Base-by-base conservation (phyloP, 1,284 basidiomycete species). In the Laetiporus sulphureus region DNA sequence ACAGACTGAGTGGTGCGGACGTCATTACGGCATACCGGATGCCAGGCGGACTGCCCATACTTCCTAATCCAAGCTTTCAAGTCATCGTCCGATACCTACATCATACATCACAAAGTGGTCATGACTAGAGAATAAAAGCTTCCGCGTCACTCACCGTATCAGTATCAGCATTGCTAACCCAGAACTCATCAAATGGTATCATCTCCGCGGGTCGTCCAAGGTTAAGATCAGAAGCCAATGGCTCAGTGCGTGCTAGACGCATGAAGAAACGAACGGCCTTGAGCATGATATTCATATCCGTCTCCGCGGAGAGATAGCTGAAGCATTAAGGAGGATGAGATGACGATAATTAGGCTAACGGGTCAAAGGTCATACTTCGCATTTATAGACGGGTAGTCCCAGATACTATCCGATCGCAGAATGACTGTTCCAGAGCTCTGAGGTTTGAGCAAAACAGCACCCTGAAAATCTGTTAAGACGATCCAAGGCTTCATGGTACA, bases 371-470 rank as follows among this genome's bases (percentile, higher is more conserved):
- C 61, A 21, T 54, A 60, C 57, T 64, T 62, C 22, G 67, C 62
- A 41, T 71, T 62, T 40, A 73, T 68, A 12, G 60, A 23, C 0
- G 71, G 67, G 5, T 59, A 48, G 35, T 68, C 68, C 38, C 53
- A 64, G 2, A 60, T 55, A 37, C 56, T 61, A 1, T 47, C 44
- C 2, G 59, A 62, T 35, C 51, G 49, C 22, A 72, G 51, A 4
- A 52, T 60, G 21, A 73, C 55, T 0, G 49, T 52, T 0, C 71
- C 71, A 10, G 40, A 40, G 32, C 57, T 62, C 15, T 49, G 34
- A 2, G 62, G 58, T 8, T 53, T 44, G 11, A 63, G 21, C 0
- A 52, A 33, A 3, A 59, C 41, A 2, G 55, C 45, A 8, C 51
- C 52, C 61, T 64, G 20, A 16, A 16, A 21, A 11, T 11, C 10